Percentiles rank a stretch among this genome's conserved stretches.
phyloP scores from a whole-genome alignment of 225 moss, liverwort and hornwort genomes.

The Thuidium tamariscinum region DNA sequence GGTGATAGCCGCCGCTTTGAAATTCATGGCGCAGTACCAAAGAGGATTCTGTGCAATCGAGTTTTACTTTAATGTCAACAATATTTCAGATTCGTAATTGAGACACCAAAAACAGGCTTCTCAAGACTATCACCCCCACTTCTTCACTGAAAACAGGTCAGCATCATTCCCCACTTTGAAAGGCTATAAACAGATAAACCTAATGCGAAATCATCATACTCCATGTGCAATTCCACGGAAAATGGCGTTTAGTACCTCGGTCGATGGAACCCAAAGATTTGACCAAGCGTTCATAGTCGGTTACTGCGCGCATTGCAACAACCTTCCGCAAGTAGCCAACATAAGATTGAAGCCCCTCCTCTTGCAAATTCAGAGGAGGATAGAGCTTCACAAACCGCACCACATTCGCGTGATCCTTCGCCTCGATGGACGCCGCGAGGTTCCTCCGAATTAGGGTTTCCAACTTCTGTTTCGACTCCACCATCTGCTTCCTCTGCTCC shows the following conservation, averaged over 20 bases:
- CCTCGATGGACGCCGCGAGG: slow-evolving; percentile 60
- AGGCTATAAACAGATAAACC: not conserved
- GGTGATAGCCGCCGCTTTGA: not conserved
- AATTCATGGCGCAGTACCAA: not conserved
- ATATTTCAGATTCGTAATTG: not conserved
- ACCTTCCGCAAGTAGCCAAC: slow-evolving; percentile 74
- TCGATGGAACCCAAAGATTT: slow-evolving; percentile 8
- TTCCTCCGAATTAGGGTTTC: slow-evolving; percentile 66
- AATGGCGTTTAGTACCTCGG: not conserved
- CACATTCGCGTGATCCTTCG: slow-evolving; percentile 66
- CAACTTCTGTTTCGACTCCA: slow-evolving; percentile 65
- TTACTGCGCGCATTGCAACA: slow-evolving; percentile 48
- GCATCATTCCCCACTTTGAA: not conserved
- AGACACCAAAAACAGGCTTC: not conserved
- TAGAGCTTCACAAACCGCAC: slow-evolving; percentile 85
- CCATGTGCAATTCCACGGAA: not conserved
- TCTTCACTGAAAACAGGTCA: not conserved
- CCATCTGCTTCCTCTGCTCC: slow-evolving; percentile 58
- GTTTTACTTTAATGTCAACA: not conserved
- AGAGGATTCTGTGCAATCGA: not conserved
- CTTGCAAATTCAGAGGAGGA: slow-evolving; percentile 72
- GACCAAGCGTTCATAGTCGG: slow-evolving; percentile 59
- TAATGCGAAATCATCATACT: not conserved
- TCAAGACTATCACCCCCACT: not conserved
- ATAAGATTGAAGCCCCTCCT: slow-evolving; percentile 74